Evolutionary conservation across 305 asterid genomes (phyloP).

Genomic region (Andrographis paniculata): DNA sequence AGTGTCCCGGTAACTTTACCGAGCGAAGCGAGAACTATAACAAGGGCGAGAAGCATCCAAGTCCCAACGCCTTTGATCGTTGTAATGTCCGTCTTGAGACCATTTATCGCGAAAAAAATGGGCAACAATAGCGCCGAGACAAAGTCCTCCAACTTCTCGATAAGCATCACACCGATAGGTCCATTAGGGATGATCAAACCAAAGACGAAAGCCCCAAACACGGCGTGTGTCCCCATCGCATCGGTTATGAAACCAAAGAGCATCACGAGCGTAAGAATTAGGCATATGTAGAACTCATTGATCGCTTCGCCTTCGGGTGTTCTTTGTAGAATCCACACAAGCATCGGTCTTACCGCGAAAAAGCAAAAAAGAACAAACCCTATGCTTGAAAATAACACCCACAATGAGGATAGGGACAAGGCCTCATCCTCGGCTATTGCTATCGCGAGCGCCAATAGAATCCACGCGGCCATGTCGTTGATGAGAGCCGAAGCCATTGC

Average conservation of each 20-base stretch:
- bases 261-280: slow-evolving; percentile 82
- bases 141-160: slow-evolving; percentile 77
- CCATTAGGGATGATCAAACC: slow-evolving; percentile 81
- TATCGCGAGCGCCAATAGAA: slow-evolving; percentile 60
- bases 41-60: slow-evolving; percentile 46
- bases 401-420: slow-evolving; percentile 48
- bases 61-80: slow-evolving; percentile 42
- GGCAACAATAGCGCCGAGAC: slow-evolving; percentile 80
- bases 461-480: slow-evolving; percentile 89
- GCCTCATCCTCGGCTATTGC: slow-evolving; percentile 68
- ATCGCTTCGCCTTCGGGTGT: slow-evolving; percentile 71
- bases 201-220: slow-evolving; percentile 82
- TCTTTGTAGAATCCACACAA: slow-evolving; percentile 35
- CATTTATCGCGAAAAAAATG: slow-evolving; percentile 76
- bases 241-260: slow-evolving; percentile 76
- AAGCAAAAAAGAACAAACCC: slow-evolving; percentile 49
- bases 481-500: slow-evolving; percentile 85
- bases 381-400: slow-evolving; percentile 62
- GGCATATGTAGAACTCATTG: slow-evolving; percentile 57
- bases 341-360: slow-evolving; percentile 41
- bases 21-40: slow-evolving; percentile 59
- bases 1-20: slow-evolving; percentile 80
- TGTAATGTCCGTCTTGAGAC: slow-evolving; percentile 58
- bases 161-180: slow-evolving; percentile 62
- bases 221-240: slow-evolving; percentile 86